Conservation (phyloP, 116 monocot genomes). For the Thalassia testudinum region DNA sequence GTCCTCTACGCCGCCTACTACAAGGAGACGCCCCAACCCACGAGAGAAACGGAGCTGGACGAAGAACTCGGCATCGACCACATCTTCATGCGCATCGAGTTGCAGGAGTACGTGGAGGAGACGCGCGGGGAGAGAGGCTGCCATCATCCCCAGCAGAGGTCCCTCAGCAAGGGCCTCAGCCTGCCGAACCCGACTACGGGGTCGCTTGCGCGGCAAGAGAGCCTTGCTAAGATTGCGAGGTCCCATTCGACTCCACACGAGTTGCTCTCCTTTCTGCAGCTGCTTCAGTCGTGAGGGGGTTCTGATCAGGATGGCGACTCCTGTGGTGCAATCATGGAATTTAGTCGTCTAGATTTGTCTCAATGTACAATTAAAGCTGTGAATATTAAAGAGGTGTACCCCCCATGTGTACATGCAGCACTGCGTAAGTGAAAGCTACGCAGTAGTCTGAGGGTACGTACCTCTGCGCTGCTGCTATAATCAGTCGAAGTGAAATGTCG, state of each 20-base stretch:
- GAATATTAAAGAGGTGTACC: too few species aligned
- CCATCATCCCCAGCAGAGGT: background rate
- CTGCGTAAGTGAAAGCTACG: too few species aligned
- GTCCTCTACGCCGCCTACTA: constrained; percentile 33
- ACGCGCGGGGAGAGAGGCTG: background rate
- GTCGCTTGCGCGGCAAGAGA: constrained; percentile 14
- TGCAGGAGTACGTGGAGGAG: constrained; percentile 4
- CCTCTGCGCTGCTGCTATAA: too few species aligned
- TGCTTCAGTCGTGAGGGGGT: background rate
- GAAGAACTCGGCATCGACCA: constrained; percentile 16
- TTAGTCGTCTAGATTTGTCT: too few species aligned
- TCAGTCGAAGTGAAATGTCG: too few species aligned
- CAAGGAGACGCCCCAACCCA: constrained; percentile 7
- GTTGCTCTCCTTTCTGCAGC: constrained; percentile 7
- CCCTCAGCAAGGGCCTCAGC: constrained; percentile 31
- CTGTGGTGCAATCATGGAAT: too few species aligned
- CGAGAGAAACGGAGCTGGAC: constrained; percentile 5
- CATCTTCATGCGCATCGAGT: constrained; percentile 12
- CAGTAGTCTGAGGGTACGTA: too few species aligned
- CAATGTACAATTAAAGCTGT: too few species aligned
- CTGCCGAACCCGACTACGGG: constrained; percentile 14
- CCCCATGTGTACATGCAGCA: too few species aligned
- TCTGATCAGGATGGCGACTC: too few species aligned
- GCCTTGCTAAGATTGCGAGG: constrained; percentile 22
- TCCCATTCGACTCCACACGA: constrained; percentile 29